A percentile compares a stretch with the other conserved stretches of the same genome.
Conservation (phyloP, 345 rosid genomes). For the Populus pruinosa region DNA sequence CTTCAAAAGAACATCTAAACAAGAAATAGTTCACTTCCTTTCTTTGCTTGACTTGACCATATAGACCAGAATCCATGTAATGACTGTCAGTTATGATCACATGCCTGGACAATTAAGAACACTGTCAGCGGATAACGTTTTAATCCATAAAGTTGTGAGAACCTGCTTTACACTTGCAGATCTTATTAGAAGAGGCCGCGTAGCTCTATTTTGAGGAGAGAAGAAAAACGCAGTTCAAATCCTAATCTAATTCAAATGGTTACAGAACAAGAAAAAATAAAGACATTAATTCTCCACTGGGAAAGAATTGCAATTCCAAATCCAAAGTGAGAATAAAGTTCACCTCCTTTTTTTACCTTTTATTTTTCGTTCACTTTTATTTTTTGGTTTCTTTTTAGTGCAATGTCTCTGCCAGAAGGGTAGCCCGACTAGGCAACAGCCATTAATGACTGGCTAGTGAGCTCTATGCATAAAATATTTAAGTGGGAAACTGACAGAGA, state of each 20-base stretch:
- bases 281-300: not conserved
- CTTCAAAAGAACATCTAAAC: not conserved
- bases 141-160: not conserved
- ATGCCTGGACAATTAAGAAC: not conserved
- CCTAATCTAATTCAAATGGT: not conserved
- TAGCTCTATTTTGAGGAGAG: not conserved
- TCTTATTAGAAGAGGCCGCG: not conserved
- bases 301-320: not conserved
- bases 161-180: not conserved
- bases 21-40: not conserved
- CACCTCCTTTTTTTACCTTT: not conserved
- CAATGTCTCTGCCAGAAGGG: not conserved
- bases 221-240: not conserved
- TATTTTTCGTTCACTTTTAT: not conserved
- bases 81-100: not conserved
- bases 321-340: not conserved
- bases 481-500: not conserved
- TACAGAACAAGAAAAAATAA: not conserved
- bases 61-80: not conserved
- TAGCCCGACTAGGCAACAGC: not conserved
- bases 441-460: not conserved
- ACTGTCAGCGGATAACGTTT: not conserved
- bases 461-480: not conserved
- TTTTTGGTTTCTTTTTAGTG: not conserved
- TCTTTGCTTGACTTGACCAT: not conserved